These are phyloP conservation scores for Blastobotrys illinoisensis DNA, from an alignment of 1,139 yeast species.

Conservation along the genomic window DNA sequence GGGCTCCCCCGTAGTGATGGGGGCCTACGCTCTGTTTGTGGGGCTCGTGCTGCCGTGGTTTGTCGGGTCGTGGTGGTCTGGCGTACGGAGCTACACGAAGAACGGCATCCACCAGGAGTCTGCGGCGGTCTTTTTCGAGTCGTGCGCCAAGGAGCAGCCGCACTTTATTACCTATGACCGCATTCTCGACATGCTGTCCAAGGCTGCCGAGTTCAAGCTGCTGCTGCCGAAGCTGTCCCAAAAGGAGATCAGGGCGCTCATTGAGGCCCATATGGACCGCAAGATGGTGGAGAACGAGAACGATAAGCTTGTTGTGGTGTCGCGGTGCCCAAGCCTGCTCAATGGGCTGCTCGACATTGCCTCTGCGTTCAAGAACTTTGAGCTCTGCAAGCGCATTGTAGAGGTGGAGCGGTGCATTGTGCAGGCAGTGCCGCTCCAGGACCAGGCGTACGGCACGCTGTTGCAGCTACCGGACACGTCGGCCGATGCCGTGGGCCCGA, in stretches of 20 bases:
- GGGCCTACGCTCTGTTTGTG: constrained; percentile 63
- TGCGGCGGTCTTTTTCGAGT: constrained; percentile 57
- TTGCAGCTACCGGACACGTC: constrained; percentile 75
- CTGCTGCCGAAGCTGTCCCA: constrained; percentile 39
- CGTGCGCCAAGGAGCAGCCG: constrained; percentile 64
- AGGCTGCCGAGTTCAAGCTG: constrained; percentile 56
- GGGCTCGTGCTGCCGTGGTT: constrained; percentile 73
- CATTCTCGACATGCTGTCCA: constrained; percentile 56
- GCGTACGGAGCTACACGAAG: constrained; percentile 73
- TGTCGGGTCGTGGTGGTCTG: constrained; percentile 87
- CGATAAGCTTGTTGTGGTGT: constrained; percentile 51
- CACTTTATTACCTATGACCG: constrained; percentile 53
- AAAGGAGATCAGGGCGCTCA: constrained; percentile 45
- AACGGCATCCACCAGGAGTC: constrained; percentile 79
- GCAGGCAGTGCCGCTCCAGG: constrained; percentile 65
- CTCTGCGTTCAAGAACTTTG: constrained; percentile 67
- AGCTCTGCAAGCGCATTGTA: constrained; percentile 53
- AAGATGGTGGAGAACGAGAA: constrained; percentile 37
- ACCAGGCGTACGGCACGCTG: constrained; percentile 52
- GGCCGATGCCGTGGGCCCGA: constrained; percentile 14
- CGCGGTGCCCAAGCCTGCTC: constrained; percentile 61
- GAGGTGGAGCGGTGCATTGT: constrained; percentile 68
- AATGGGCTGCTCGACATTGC: constrained; percentile 78
- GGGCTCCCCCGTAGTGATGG: constrained; percentile 61
- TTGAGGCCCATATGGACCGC: constrained; percentile 55